Conservation (phyloP, 108 stramenopile genomes). For the Cylindrotheca closterium region DNA sequence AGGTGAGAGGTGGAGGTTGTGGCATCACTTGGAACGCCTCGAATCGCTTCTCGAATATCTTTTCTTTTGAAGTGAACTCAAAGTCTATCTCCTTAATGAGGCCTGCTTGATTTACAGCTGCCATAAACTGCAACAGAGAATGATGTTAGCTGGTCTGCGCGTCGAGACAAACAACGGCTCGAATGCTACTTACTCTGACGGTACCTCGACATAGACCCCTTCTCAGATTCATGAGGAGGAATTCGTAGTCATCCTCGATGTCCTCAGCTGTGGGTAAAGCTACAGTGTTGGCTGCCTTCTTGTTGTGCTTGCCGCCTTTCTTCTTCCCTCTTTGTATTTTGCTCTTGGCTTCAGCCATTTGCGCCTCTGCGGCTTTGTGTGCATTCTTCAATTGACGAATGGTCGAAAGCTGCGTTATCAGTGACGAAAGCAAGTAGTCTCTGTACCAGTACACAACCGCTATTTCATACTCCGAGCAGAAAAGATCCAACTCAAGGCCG, state of each 20-base stretch:
- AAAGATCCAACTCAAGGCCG: slow-evolving; percentile 61
- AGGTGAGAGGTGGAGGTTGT: slow-evolving; percentile 69
- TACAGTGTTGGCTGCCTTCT: slow-evolving; percentile 6
- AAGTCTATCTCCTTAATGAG: slow-evolving; percentile 34
- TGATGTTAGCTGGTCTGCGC: not conserved
- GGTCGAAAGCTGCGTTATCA: slow-evolving; percentile 45
- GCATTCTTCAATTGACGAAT: slow-evolving; percentile 40
- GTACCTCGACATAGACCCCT: slow-evolving; percentile 69
- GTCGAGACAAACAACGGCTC: not conserved
- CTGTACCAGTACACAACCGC: slow-evolving; percentile 76
- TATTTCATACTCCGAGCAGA: slow-evolving; percentile 60
- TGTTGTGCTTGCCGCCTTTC: slow-evolving; percentile 32
- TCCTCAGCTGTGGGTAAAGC: slow-evolving; percentile 32
- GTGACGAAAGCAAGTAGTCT: slow-evolving; percentile 68
- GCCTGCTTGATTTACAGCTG: slow-evolving; percentile 57
- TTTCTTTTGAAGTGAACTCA: slow-evolving; percentile 60
- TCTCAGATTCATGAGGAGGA: slow-evolving; percentile 41
- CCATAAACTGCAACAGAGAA: slow-evolving; percentile 39
- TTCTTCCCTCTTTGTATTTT: slow-evolving; percentile 31
- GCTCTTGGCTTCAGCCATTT: not conserved
- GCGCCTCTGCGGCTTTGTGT: slow-evolving; percentile 14
- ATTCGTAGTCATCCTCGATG: slow-evolving; percentile 62
- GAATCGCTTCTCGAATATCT: slow-evolving; percentile 68
- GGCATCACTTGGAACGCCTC: slow-evolving; percentile 57
- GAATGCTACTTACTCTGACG: slow-evolving; percentile 44